Evolutionary conservation across 2,329 filamentous ascomycete genomes (phyloP).

Genomic region (Sporothrix phasma): DNA sequence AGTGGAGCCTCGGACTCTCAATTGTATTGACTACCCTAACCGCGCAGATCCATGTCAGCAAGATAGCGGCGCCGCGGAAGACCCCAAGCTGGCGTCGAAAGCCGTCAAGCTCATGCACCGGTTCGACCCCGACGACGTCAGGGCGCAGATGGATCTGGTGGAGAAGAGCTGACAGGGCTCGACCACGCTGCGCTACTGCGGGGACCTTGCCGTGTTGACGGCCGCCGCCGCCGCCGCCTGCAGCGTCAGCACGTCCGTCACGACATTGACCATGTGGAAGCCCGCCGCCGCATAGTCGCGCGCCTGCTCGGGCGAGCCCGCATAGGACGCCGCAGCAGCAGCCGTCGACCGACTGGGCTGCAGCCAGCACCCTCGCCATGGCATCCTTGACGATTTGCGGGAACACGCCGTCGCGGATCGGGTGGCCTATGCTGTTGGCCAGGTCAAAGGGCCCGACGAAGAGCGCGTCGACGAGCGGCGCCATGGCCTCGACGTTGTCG

Average conservation of each 20-base stretch:
- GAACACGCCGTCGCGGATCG: conserved; percentile 49
- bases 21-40: background rate
- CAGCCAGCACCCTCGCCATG: conserved; percentile 46
- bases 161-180: too few species aligned
- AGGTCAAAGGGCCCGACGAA: conserved; percentile 60
- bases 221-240: conserved; percentile 36
- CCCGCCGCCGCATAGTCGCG: conserved; percentile 44
- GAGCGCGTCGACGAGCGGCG: conserved; percentile 51
- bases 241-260: conserved; percentile 45
- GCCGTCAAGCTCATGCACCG: conserved; percentile 70
- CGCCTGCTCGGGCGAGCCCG: conserved; percentile 45
- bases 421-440: conserved; percentile 52
- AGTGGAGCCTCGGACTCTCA: conserved; percentile 20
- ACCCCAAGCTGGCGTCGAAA: conserved; percentile 44
- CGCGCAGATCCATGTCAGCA: conserved; percentile 52
- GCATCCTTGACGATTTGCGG: conserved; percentile 49
- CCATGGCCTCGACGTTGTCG: conserved; percentile 51
- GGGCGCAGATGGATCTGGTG: conserved; percentile 56
- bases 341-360: conserved; percentile 45
- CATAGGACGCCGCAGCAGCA: conserved; percentile 59
- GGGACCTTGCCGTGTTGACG: conserved; percentile 37
- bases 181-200: too few species aligned
- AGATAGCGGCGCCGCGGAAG: conserved; percentile 40
- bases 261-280: conserved; percentile 52
- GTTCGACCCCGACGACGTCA: conserved; percentile 57